A percentile compares a stretch with the other conserved stretches of the same genome.
Conservation (phyloP, 2,329 filamentous ascomycete species). For the Stylonectria norvegica region DNA sequence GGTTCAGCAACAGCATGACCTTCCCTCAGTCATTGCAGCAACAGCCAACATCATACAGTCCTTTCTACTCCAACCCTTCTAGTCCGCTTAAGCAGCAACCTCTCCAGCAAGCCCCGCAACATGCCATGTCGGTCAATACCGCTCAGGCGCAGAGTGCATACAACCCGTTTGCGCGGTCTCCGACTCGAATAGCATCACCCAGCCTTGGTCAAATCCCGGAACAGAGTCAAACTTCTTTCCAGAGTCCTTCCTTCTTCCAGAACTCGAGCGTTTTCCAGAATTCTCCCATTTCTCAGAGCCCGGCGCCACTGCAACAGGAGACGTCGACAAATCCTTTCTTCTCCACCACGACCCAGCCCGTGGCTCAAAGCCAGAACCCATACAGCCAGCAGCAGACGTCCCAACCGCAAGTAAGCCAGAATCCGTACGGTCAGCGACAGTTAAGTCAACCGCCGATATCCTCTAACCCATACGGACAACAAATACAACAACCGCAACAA, state of each 20-base stretch:
- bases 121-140: constrained; percentile 39
- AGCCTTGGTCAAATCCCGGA: constrained; percentile 51
- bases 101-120: constrained; percentile 30
- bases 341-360: constrained; percentile 25
- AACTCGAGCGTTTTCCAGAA: constrained; percentile 28
- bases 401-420: neutral
- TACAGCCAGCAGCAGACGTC: constrained; percentile 24
- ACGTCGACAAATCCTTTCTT: constrained; percentile 39
- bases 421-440: neutral
- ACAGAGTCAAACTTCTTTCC: constrained; percentile 46
- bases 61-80: constrained; percentile 40
- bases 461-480: neutral
- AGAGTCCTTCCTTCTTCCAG: constrained; percentile 30
- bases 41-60: constrained; percentile 47
- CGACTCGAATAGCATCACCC: constrained; percentile 49
- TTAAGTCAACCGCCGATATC: neutral
- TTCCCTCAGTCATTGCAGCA: constrained; percentile 41
- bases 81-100: constrained; percentile 31
- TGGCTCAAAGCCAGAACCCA: constrained; percentile 25
- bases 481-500: too few relatives aligned
- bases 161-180: constrained; percentile 51
- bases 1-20: constrained; percentile 42
- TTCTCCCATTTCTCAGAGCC: constrained; percentile 34
- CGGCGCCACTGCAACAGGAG: constrained; percentile 22
- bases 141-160: constrained; percentile 33